phyloP scores from a whole-genome alignment of 495 filamentous ascomycete species.

The Astrothelium macrocarpum region DNA sequence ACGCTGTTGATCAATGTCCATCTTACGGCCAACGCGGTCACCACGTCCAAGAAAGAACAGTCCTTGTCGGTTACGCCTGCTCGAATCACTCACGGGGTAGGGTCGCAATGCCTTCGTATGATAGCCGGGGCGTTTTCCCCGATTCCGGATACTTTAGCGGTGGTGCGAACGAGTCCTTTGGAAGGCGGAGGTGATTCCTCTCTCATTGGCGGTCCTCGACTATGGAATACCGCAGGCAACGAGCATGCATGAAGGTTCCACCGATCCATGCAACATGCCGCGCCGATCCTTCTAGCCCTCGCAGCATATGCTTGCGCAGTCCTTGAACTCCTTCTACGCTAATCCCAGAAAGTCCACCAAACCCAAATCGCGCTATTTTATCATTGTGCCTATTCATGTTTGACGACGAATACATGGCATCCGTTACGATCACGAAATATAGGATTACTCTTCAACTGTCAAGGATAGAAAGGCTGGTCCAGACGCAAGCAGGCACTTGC shows the following conservation, averaged over 20 bases:
- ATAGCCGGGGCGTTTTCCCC: conserved; percentile 3
- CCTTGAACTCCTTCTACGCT: not conserved
- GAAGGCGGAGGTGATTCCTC: not conserved
- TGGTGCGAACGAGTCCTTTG: not conserved
- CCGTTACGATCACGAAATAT: not conserved
- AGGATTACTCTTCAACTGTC: not conserved
- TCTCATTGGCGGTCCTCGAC: not conserved
- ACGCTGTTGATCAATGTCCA: conserved; percentile 65
- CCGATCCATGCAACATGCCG: not conserved
- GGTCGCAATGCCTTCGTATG: not conserved
- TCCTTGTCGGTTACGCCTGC: conserved; percentile 76
- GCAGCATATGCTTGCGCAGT: not conserved
- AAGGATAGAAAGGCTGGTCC: not conserved
- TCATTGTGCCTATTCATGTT: not conserved
- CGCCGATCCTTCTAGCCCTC: not conserved
- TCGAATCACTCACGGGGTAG: conserved; percentile 43
- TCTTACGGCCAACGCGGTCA: conserved; percentile 65
- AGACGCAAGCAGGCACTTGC: conserved; percentile 1
- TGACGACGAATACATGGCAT: not conserved
- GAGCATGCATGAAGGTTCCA: not conserved
- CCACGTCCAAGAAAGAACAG: conserved; percentile 56
- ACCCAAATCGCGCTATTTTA: not conserved
- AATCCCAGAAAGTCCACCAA: not conserved
- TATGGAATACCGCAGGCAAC: not conserved
- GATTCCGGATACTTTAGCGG: not conserved